Evolutionary conservation across 768 basidiomycete genomes (phyloP), one percentile per base, ranked within the genome.

Genomic region (Infundibulicybe gibba): DNA sequence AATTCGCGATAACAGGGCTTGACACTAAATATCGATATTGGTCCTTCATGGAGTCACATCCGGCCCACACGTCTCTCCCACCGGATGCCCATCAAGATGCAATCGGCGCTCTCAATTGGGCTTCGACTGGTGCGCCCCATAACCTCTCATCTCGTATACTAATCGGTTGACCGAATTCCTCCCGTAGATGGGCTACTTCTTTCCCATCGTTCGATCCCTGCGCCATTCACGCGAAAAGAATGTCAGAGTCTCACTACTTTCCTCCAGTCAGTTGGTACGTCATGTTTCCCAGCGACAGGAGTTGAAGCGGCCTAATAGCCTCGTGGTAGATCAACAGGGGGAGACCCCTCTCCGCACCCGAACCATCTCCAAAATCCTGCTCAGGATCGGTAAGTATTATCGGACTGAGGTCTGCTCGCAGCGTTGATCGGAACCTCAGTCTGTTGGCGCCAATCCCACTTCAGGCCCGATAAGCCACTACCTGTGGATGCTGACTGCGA

Each of bases 11-110:
- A 41, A 13, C 51, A 90, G 90, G 78, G 40, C 67, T 88, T 16
- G 87, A 90, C 45, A 73, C 81, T 55, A 86, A 89, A 57, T 88
- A 85, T 54, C 72, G 85, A 45, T 92, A 90, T 58, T 92, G 90
- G 90, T 69, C 79, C 5, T 92, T 83, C 58, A 25, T 25, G 25
- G 25, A 25, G 25, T 3, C 25, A 25, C 8, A 25, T 25, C 25
- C 25, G 25, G 25, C 85, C 0, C 90, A 92, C 60, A 68, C 71
- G 6, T 58, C 73, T 0, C 68, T 91, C 20, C 76, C 83, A 6
- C 55, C 65, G 6, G 72, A 70, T 35, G 82, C 85, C 9, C 74
- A 75, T 41, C 64, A 69, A 0, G 89, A 92, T 52, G 90, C 90
- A 1, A 70, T 85, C 56, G 87, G 91, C 45, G 78, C 79, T 0